Evolutionary conservation across 2,329 filamentous ascomycete species (phyloP).

Genomic region (Sporothrix schenckii): DNA sequence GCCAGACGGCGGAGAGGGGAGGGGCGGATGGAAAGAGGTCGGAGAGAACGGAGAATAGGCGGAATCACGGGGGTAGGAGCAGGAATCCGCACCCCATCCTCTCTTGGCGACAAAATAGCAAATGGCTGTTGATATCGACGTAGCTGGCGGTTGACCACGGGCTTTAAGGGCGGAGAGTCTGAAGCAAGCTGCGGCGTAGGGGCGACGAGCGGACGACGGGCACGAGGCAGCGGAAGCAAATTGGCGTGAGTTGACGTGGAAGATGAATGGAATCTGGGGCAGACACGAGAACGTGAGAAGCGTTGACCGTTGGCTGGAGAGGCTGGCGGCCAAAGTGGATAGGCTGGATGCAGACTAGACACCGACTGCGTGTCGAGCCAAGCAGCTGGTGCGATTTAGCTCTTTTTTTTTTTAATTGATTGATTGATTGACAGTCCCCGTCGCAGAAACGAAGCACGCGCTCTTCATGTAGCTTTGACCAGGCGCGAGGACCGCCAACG

Average conservation of each 20-base stretch:
- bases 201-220: not conserved
- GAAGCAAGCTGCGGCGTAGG: not conserved
- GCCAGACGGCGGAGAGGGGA: not conserved
- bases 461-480: constrained; percentile 13
- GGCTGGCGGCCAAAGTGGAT: constrained; percentile 5
- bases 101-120: not conserved
- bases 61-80: constrained; percentile 14
- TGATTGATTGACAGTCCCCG: not conserved
- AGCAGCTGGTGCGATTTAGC: not conserved
- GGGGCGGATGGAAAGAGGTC: not conserved
- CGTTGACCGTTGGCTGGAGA: not conserved
- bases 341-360: not conserved
- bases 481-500: not conserved
- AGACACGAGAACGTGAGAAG: not conserved
- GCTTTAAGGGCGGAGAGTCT: not conserved
- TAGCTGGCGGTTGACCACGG: not conserved
- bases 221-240: not conserved
- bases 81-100: constrained; percentile 19
- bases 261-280: not conserved
- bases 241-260: not conserved
- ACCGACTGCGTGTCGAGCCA: not conserved
- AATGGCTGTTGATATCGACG: constrained; percentile 1
- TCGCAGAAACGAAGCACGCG: constrained; percentile 10
- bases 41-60: constrained; percentile 1
- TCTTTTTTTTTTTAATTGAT: not conserved